Percentiles rank a stretch among this genome's conserved stretches.
phyloP scores from a whole-genome alignment of 1,284 basidiomycete species.

The Ustilago tritici region DNA sequence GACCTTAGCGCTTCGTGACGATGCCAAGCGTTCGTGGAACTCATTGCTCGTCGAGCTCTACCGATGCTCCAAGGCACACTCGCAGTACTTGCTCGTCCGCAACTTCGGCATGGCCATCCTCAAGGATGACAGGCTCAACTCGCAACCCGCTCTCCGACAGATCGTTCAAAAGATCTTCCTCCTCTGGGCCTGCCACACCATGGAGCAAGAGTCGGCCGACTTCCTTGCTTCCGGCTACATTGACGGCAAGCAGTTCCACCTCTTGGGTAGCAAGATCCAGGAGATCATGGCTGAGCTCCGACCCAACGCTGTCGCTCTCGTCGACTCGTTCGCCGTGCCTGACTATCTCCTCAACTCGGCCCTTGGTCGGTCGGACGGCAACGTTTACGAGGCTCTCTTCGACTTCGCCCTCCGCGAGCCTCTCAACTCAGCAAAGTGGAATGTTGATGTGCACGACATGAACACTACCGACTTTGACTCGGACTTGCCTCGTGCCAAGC shows the following conservation, averaged over 20 bases:
- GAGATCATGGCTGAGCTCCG: slow-evolving; percentile 68
- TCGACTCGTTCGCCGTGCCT: slow-evolving; percentile 68
- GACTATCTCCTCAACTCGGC: slow-evolving; percentile 70
- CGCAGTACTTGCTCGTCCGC: slow-evolving; percentile 64
- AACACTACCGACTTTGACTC: slow-evolving; percentile 58
- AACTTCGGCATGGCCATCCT: slow-evolving; percentile 70
- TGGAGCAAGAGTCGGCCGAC: slow-evolving; percentile 67
- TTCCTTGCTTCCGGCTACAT: slow-evolving; percentile 71
- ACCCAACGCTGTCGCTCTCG: slow-evolving; percentile 67
- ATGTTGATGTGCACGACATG: slow-evolving; percentile 66
- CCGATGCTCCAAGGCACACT: slow-evolving; percentile 64
- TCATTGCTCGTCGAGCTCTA: slow-evolving; percentile 69
- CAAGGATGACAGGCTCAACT: slow-evolving; percentile 69
- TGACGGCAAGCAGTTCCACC: slow-evolving; percentile 66
- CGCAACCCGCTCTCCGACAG: slow-evolving; percentile 68
- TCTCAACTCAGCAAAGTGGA: slow-evolving; percentile 65
- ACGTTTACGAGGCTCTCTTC: slow-evolving; percentile 67
- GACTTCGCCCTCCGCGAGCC: slow-evolving; percentile 63
- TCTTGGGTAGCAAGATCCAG: slow-evolving; percentile 67
- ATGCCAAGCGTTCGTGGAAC: slow-evolving; percentile 70
- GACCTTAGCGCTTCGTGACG: slow-evolving; percentile 69
- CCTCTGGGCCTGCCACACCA: slow-evolving; percentile 58
- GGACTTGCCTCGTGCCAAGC: slow-evolving; percentile 52
- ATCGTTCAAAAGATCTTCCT: slow-evolving; percentile 68
- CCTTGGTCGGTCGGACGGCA: slow-evolving; percentile 69